phyloP scores from a whole-genome alignment of 2,329 filamentous ascomycete genomes.

The Fusarium globosum region DNA sequence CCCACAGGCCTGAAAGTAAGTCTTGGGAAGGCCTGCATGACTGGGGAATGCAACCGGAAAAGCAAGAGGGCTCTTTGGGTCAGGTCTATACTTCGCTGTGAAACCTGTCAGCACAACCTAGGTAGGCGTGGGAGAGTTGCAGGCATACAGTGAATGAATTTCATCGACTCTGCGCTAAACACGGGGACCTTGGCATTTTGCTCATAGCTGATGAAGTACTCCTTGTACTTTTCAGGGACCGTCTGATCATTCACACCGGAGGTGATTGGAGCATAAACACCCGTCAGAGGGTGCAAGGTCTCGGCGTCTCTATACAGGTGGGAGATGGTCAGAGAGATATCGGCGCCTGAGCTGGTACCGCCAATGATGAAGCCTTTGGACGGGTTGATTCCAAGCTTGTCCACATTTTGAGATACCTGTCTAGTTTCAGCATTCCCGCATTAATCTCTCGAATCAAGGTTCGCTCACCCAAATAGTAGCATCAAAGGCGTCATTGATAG shows the following conservation, averaged over 20 bases:
- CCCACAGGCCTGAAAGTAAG: slow-evolving; percentile 49
- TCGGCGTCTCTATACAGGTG: slow-evolving; percentile 37
- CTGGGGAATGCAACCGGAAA: slow-evolving; percentile 41
- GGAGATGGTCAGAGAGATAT: slow-evolving; percentile 44
- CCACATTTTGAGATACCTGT: slow-evolving; percentile 34
- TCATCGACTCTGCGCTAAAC: slow-evolving; percentile 37
- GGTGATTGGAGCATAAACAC: slow-evolving; percentile 42
- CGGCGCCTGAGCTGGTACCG: slow-evolving; percentile 46
- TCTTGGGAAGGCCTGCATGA: slow-evolving; percentile 43
- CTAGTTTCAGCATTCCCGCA: background rate
- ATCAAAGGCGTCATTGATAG: slow-evolving; percentile 46
- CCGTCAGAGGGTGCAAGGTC: slow-evolving; percentile 41
- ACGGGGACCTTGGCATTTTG: slow-evolving; percentile 43
- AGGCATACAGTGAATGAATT: slow-evolving; percentile 40
- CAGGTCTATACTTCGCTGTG: slow-evolving; percentile 43
- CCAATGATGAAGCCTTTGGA: slow-evolving; percentile 38
- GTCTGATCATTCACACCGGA: slow-evolving; percentile 34
- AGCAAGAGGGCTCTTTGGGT: slow-evolving; percentile 39
- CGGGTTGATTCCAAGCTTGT: slow-evolving; percentile 41
- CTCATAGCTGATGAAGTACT: slow-evolving; percentile 44
- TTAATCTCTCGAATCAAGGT: too few species aligned
- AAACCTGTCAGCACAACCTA: background rate
- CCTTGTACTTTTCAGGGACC: slow-evolving; percentile 46
- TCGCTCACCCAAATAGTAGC: slow-evolving; percentile 42
- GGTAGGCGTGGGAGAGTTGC: background rate